phyloP scores from a whole-genome alignment of 768 basidiomycete species.

The Suillus sp. region DNA sequence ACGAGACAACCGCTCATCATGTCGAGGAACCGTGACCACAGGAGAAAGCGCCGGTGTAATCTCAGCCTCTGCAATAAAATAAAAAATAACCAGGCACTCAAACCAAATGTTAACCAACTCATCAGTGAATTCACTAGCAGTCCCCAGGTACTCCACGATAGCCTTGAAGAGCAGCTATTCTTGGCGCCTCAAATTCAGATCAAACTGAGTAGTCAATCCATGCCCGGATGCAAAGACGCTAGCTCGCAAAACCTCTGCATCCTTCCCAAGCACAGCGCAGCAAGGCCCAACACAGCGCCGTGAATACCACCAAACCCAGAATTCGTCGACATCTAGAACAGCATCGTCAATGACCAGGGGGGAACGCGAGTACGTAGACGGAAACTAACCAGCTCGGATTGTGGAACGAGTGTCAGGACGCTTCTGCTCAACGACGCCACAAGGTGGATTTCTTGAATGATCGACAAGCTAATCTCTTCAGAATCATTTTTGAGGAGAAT shows the following conservation, averaged over 20 bases:
- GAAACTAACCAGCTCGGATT: conserved; percentile 66
- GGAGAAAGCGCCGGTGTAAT: conserved; percentile 74
- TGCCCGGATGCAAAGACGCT: conserved; percentile 56
- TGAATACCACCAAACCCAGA: conserved; percentile 89
- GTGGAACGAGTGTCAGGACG: conserved; percentile 71
- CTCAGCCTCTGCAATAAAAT: conserved; percentile 54
- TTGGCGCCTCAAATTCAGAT: conserved; percentile 53
- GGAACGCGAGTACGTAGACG: background rate
- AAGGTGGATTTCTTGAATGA: conserved; percentile 79
- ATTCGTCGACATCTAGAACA: conserved; percentile 52
- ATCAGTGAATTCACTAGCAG: conserved; percentile 75
- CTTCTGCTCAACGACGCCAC: conserved; percentile 71
- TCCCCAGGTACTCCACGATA: conserved; percentile 67
- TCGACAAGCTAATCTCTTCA: conserved; percentile 58
- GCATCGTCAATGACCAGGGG: background rate
- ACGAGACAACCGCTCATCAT: conserved; percentile 58
- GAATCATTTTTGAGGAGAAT: conserved; percentile 79
- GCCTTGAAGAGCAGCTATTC: conserved; percentile 62
- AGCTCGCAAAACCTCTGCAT: conserved; percentile 61
- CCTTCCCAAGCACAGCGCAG: conserved; percentile 70
- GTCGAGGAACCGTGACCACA: conserved; percentile 55
- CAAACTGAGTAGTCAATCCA: conserved; percentile 58
- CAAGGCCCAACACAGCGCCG: conserved; percentile 70
- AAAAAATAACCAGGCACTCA: background rate
- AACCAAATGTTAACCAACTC: conserved; percentile 11